phyloP scores from a whole-genome alignment of 371 early-diverging fungal species.

The Syncephalastrum racemosum region DNA sequence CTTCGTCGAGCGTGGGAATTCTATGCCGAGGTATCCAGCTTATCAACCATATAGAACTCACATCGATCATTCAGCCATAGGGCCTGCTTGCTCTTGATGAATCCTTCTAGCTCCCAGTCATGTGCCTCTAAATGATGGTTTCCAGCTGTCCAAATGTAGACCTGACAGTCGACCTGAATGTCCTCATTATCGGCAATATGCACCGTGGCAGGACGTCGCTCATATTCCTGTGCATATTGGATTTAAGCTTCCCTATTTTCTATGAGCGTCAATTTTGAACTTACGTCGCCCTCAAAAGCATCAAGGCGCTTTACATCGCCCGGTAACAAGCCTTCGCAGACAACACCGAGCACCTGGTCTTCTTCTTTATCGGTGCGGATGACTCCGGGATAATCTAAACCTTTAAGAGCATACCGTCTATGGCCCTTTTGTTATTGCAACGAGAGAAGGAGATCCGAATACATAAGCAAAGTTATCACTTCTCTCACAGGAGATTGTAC shows the following conservation, averaged over 20 bases:
- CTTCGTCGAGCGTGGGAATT: too few relatives aligned
- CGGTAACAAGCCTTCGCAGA: slow-evolving; percentile 29
- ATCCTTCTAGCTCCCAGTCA: slow-evolving; percentile 35
- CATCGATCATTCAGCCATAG: slow-evolving; percentile 26
- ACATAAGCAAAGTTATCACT: not conserved
- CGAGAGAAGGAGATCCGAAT: not conserved
- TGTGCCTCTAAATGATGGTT: slow-evolving; percentile 15
- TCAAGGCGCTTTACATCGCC: slow-evolving; percentile 33
- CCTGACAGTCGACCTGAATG: slow-evolving; percentile 13
- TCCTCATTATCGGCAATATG: slow-evolving; percentile 1
- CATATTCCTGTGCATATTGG: slow-evolving; percentile 26
- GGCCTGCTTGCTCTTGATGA: slow-evolving; percentile 16
- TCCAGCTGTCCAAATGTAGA: slow-evolving; percentile 43
- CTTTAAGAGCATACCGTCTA: slow-evolving; percentile 31
- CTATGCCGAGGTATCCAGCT: not conserved
- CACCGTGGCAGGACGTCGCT: slow-evolving; percentile 24
- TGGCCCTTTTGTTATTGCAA: slow-evolving; percentile 22
- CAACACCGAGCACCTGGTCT: slow-evolving; percentile 27
- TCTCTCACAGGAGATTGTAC: slow-evolving; percentile 13
- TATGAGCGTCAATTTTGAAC: not conserved
- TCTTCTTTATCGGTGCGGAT: slow-evolving; percentile 19
- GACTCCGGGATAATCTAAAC: slow-evolving; percentile 38
- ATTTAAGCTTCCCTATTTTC: too few relatives aligned
- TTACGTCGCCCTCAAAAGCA: slow-evolving; percentile 45
- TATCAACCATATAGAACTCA: slow-evolving; percentile 24